These are phyloP conservation scores for Graphiopsis chlorocephala DNA, from an alignment of 2,329 filamentous ascomycete species.

Conservation along the genomic window DNA sequence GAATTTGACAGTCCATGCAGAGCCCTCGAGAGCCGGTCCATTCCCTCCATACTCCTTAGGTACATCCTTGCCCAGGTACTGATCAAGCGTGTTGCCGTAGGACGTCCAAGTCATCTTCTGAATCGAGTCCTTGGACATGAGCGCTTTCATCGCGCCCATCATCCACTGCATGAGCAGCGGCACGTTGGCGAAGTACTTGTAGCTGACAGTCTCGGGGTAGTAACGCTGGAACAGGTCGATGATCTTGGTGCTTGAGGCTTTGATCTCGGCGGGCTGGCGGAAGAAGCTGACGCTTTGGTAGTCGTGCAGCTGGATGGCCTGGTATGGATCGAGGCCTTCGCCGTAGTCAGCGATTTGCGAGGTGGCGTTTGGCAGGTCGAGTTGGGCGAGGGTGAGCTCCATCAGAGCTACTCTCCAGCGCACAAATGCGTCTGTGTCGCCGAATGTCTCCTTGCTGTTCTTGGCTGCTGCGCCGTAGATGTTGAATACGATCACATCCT, in stretches of 20 bases:
- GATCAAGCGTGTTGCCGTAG: conserved; percentile 64
- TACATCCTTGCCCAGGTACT: conserved; percentile 63
- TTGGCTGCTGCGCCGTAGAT: conserved; percentile 84
- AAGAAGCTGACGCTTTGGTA: conserved; percentile 87
- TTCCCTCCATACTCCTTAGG: conserved; percentile 79
- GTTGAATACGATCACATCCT: conserved; percentile 81
- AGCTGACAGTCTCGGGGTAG: conserved; percentile 83
- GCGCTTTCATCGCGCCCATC: conserved; percentile 46
- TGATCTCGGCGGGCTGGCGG: conserved; percentile 73
- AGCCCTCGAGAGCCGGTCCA: conserved; percentile 50
- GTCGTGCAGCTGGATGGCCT: conserved; percentile 91
- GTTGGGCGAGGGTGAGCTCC: conserved; percentile 76
- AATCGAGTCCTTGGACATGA: conserved; percentile 48
- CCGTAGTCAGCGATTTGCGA: conserved; percentile 68
- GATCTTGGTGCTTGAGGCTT: conserved; percentile 72
- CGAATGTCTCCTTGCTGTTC: conserved; percentile 76
- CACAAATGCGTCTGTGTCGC: conserved; percentile 80
- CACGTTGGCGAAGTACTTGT: conserved; percentile 97
- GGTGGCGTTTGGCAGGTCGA: conserved; percentile 68
- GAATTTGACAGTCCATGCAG: conserved; percentile 42
- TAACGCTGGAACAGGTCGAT: conserved; percentile 76
- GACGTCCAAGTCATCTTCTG: conserved; percentile 50
- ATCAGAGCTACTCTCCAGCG: conserved; percentile 87
- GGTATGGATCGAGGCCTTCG: conserved; percentile 71
- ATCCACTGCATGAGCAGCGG: conserved; percentile 84